Evolutionary conservation across 176 grass and related monocot species (phyloP), one percentile per base, ranked within the genome.

Genomic region (Oryza meyeriana): DNA sequence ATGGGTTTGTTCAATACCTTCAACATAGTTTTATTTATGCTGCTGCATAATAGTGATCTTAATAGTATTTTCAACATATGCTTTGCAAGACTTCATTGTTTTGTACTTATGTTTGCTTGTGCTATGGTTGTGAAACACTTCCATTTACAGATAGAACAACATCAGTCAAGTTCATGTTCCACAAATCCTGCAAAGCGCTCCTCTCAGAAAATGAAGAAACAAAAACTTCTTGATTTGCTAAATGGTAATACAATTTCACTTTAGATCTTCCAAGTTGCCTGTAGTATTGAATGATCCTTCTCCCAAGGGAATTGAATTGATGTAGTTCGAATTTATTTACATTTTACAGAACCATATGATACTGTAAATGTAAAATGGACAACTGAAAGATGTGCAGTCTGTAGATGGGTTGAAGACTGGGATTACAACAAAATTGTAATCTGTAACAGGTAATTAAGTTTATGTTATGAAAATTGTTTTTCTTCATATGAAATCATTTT

Each of bases 341-440:
- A 59, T 84, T 70, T 82, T 89, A 72, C 81, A 98, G 95, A 95
- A 85, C 88, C 95, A 69, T 98, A 98, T 71, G 95, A 98, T 84
- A 87, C 88, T 83, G 90, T 98, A 77, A 66, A 84, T 86, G 87
- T 84, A 64, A 98, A 85, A 82, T 98, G 95, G 95, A 98, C 95
- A n/a, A 98, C 95, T 2, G 95, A 98, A 93, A 80, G 95, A 77
- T 98, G 95, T 79, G 95, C 95, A 73, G 84, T 98, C 63, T 98
- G 95, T 91, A 98, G 95, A 91, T 98, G 95, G 95, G 95, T 98
- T 66, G 95, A 98, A 86, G 95, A 98, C 59, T 98, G 95, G 95
- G 95, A 98, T 87, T 95, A 98, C 87, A 98, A 98, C 78, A 98
- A 98, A 84, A 98, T 98, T 79, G 92, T 98, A 29, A 93, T 98